Base-by-base conservation (phyloP, 2,329 filamentous ascomycete genomes). In the Beauveria sp. region DNA sequence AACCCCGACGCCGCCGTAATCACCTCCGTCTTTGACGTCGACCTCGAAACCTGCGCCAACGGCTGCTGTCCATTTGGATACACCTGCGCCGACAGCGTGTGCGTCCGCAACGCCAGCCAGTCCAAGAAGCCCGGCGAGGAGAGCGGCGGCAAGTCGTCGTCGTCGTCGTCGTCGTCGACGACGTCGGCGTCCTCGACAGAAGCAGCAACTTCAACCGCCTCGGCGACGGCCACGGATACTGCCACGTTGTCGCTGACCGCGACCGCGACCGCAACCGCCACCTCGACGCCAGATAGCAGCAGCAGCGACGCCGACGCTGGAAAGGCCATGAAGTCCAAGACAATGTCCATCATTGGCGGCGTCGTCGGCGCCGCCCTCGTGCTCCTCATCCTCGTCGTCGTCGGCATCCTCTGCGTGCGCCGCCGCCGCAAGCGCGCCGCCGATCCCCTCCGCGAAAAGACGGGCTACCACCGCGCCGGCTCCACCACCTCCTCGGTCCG, bases 41-140 rank as follows among this genome's bases (percentile, higher is more conserved):
- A 76, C 12, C 76, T 92, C 16, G 72, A 75, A 2, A 78, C 73
- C 22, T 92, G 89, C 66, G 86, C 81, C 16, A 70, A 67, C 20
- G 72, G 64, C n/a, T 92, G 89, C 73, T 92, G 89, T 69, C 89
- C 89, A 0, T 86, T 87, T 71, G 89, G 89, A 3, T 92, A 87
- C 73, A 75, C 76, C 1, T 92, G 89, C 73, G 70, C 69, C 57
- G 74, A 72, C 55, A 5, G 20, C 6, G 62, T 75, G 63, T 91
- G 88, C 67, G 70, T 77, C 12, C 77, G 75, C 66, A 71, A 85
- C 63, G 64, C 73, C 18, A 79, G 87, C 67, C 82, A 87, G 67
- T 70, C 72, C 9, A 64, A 70, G 37, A n/a, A 66, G 44, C 76
- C 76, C 18, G 30, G 30, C 30, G 30, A 34, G 30, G 30, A 34